phyloP scores from a whole-genome alignment of 306 rosid genomes.

The Begonia fuchsioides region DNA sequence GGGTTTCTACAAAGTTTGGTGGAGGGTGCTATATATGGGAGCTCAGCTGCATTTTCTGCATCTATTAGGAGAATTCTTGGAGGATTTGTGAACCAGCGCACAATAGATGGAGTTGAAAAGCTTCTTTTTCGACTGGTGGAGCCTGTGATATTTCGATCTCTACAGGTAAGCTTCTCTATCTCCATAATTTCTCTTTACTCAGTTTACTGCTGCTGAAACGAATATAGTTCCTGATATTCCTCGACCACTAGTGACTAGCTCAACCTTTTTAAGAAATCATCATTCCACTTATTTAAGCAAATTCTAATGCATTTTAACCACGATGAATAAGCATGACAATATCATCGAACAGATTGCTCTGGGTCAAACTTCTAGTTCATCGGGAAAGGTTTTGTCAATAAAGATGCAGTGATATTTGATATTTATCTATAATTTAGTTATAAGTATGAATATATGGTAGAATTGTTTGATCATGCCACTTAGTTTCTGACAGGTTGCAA shows the following conservation, averaged over 20 bases:
- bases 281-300: no score
- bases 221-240: not conserved
- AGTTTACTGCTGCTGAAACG: not conserved
- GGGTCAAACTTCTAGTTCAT: no score
- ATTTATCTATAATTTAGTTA: no score
- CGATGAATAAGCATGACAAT: no score
- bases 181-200: not conserved
- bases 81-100: slow-evolving; percentile 71
- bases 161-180: slow-evolving; percentile 43
- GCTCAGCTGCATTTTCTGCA: slow-evolving; percentile 41
- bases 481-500: slow-evolving; percentile 51
- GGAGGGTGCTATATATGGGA: slow-evolving; percentile 53
- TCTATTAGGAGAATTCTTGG: slow-evolving; percentile 68
- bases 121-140: slow-evolving; percentile 61
- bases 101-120: slow-evolving; percentile 67
- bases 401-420: no score
- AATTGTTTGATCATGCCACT: slow-evolving; percentile 1
- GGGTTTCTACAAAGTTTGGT: slow-evolving; percentile 67
- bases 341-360: no score
- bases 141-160: slow-evolving; percentile 79
- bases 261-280: not conserved
- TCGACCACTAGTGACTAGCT: not conserved
- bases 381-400: no score
- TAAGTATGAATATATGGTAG: no score
- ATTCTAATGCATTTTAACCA: no score